phyloP scores from a whole-genome alignment of 495 filamentous ascomycete species.

The Xylaria intraflava region DNA sequence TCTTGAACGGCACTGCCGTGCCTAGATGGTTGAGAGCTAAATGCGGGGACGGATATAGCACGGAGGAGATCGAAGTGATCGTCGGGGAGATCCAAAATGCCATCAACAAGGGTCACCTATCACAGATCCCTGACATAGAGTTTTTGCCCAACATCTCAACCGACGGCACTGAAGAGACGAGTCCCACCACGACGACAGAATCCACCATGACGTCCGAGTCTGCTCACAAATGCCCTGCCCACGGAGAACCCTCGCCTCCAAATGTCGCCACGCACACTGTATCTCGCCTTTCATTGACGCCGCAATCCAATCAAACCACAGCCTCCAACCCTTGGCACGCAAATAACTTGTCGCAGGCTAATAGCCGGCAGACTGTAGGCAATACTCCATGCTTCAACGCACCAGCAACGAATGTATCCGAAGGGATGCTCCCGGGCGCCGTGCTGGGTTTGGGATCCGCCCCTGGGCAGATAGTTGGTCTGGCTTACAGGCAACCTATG shows the following conservation, averaged over 20 bases:
- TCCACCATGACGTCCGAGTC: slow-evolving; percentile 17
- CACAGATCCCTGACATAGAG: slow-evolving; percentile 58
- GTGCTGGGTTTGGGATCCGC: too few relatives aligned
- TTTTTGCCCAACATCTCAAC: slow-evolving; percentile 52
- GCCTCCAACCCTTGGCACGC: too few relatives aligned
- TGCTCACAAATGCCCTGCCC: slow-evolving; percentile 11
- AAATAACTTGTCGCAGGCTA: too few relatives aligned
- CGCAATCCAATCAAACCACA: not conserved
- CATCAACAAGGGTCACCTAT: slow-evolving; percentile 20
- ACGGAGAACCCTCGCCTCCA: slow-evolving; percentile 37
- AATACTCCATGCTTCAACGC: too few relatives aligned
- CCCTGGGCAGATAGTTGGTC: too few relatives aligned
- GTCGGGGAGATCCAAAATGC: slow-evolving; percentile 28
- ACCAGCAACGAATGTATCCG: too few relatives aligned
- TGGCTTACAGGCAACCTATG: slow-evolving; percentile 14
- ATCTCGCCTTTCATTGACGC: not conserved
- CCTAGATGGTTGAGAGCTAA: slow-evolving; percentile 36
- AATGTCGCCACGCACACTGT: slow-evolving; percentile 19
- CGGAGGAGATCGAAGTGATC: slow-evolving; percentile 32
- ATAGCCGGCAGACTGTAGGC: too few relatives aligned
- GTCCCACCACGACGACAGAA: not conserved
- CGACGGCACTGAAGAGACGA: slow-evolving; percentile 9
- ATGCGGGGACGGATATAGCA: slow-evolving; percentile 31
- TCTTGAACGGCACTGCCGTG: slow-evolving; percentile 30
- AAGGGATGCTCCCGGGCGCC: too few relatives aligned